Conservation (phyloP, 441 rosid genomes). For the Viola pubescens region DNA sequence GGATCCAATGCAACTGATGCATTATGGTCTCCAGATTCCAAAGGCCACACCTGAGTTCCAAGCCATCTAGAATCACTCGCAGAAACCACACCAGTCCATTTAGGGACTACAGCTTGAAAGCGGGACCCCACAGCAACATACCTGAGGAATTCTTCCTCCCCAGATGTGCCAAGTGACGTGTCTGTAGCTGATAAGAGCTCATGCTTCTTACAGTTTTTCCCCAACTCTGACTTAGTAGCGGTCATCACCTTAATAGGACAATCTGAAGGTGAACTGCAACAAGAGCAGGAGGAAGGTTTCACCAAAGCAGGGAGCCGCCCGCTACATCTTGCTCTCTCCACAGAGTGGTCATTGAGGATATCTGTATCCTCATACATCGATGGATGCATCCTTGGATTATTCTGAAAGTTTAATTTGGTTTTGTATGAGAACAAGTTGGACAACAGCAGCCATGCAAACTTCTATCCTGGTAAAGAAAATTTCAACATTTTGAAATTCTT, state of each 20-base stretch:
- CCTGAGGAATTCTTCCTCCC: conserved; percentile 22
- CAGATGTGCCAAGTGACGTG: conserved; percentile 6
- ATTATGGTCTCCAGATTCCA: conserved; percentile 24
- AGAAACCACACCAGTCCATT: conserved; percentile 46
- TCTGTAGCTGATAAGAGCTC: conserved; percentile 20
- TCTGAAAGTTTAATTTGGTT: conserved; percentile 37
- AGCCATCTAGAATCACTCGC: conserved; percentile 73
- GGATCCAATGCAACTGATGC: conserved; percentile 40
- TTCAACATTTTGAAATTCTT: too few relatives aligned
- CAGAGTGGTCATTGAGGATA: conserved; percentile 42
- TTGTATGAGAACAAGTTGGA: conserved; percentile 4
- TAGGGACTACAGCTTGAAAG: conserved; percentile 69
- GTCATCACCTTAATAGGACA: conserved; percentile 18
- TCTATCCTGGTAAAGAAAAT: too few relatives aligned
- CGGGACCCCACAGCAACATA: conserved; percentile 44
- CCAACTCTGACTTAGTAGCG: conserved; percentile 20
- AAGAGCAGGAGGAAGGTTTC: conserved; percentile 25
- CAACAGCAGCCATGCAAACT: too few relatives aligned
- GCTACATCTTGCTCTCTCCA: conserved; percentile 43
- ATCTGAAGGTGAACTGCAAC: conserved; percentile 29
- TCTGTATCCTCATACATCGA: conserved; percentile 51
- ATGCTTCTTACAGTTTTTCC: conserved; percentile 18
- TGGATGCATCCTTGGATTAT: conserved; percentile 66
- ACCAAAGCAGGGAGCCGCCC: conserved; percentile 22
- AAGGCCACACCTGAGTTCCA: conserved; percentile 69